Evolutionary conservation across 1,284 basidiomycete genomes (phyloP).

Genomic region (Trichosporon asahii): DNA sequence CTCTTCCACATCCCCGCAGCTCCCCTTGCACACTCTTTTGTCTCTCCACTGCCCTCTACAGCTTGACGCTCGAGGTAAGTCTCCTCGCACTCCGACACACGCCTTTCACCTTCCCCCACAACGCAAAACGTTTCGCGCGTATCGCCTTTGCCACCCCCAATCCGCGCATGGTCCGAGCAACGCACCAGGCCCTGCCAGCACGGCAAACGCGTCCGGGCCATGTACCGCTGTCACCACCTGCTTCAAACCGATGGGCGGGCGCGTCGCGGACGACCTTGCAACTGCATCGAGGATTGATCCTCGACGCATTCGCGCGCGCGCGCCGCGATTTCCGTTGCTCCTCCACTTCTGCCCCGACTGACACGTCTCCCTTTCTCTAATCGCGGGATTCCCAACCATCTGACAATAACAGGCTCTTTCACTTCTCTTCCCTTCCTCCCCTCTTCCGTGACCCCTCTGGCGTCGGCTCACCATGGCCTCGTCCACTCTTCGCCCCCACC

Average conservation of each 20-base stretch:
- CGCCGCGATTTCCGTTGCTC: neutral
- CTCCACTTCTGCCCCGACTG: slow-evolving; percentile 1
- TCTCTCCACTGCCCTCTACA: neutral
- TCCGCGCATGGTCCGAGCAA: neutral
- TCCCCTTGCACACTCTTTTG: slow-evolving; percentile 1
- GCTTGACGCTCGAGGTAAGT: slow-evolving; percentile 10
- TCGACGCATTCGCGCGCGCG: neutral
- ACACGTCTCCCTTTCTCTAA: slow-evolving; percentile 5
- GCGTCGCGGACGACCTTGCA: neutral
- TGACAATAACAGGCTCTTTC: slow-evolving; percentile 11
- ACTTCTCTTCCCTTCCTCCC: neutral
- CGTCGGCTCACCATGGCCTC: slow-evolving; percentile 36
- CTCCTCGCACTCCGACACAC: neutral
- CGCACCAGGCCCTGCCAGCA: neutral
- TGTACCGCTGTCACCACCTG: neutral
- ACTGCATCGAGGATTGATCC: neutral
- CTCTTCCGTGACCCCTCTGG: neutral
- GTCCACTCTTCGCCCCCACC: slow-evolving; percentile 48
- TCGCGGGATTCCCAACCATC: neutral
- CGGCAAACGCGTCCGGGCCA: neutral
- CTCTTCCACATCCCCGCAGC: neutral
- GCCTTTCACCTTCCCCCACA: neutral
- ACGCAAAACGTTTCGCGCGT: neutral
- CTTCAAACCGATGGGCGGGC: neutral
- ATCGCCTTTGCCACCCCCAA: neutral